Evolutionary conservation across 1,139 yeast species (phyloP).

Genomic region (Yamadazyma atlantica): DNA sequence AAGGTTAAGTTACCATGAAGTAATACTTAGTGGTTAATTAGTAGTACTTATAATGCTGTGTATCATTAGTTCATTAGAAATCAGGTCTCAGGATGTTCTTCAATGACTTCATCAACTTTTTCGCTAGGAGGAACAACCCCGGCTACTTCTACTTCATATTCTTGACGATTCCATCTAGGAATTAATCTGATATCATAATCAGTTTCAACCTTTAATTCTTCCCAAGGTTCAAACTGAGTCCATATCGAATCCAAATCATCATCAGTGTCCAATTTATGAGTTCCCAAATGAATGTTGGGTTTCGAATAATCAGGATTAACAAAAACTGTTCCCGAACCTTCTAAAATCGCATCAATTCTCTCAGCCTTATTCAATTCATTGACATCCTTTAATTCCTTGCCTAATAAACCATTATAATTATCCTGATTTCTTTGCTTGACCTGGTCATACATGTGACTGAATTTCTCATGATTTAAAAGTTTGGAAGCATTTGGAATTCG

Average conservation of each 20-base stretch:
- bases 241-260: constrained; percentile 48
- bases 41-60: neutral
- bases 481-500: constrained; percentile 5
- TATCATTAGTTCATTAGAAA: no score
- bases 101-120: no score
- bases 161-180: constrained; percentile 32
- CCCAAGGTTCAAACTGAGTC: constrained; percentile 55
- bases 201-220: constrained; percentile 45
- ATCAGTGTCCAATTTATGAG: constrained; percentile 35
- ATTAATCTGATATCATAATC: constrained; percentile 45
- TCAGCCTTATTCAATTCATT: constrained; percentile 38
- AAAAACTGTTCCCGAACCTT: constrained; percentile 27
- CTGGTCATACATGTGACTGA: constrained; percentile 23
- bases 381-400: constrained; percentile 25
- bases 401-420: constrained; percentile 22
- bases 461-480: constrained; percentile 12
- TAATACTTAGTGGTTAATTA: no score
- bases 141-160: constrained; percentile 1
- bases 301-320: constrained; percentile 28
- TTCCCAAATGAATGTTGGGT: constrained; percentile 41
- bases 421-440: constrained; percentile 23
- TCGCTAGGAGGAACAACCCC: no score
- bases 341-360: constrained; percentile 37
- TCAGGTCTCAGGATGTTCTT: no score
- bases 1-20: no score